Evolutionary conservation across 1,139 yeast genomes (phyloP).

Genomic region (Zygoascus sp.): DNA sequence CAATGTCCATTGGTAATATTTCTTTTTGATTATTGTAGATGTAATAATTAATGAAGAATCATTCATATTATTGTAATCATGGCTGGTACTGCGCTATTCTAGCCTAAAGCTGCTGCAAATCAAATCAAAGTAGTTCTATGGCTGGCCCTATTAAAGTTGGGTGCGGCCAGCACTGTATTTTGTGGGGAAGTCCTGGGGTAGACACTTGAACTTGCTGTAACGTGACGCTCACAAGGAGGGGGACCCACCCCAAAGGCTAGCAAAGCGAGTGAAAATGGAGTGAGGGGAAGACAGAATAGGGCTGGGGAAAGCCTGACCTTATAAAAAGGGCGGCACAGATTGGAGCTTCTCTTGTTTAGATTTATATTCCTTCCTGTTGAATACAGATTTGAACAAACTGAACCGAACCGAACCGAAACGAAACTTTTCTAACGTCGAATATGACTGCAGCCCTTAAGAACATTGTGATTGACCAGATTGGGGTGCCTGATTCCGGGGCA

Average conservation of each 20-base stretch:
- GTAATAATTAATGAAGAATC: neutral
- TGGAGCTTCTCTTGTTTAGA: no score
- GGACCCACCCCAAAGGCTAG: neutral
- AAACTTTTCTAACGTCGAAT: neutral
- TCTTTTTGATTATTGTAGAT: neutral
- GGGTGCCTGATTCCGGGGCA: conserved; percentile 7
- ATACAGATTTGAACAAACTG: no score
- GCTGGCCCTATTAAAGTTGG: no score
- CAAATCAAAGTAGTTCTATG: no score
- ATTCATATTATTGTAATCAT: neutral
- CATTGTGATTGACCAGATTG: conserved; percentile 6
- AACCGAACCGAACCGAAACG: neutral
- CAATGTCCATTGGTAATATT: no score
- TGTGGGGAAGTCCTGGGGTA: neutral
- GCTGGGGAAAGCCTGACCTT: no score
- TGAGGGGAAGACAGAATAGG: no score
- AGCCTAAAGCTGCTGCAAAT: no score
- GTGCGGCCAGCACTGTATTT: neutral
- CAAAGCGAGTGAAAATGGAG: conserved; percentile 1
- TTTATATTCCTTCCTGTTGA: no score
- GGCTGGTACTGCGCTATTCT: no score
- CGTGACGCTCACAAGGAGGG: neutral
- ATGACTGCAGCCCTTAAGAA: conserved; percentile 10
- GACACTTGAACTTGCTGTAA: conserved; percentile 1
- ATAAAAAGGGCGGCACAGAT: conserved; percentile 1